Evolutionary conservation across 2,329 filamentous ascomycete species (phyloP), one percentile per base, ranked within the genome.

Genomic region (Plectosphaerella sp.): DNA sequence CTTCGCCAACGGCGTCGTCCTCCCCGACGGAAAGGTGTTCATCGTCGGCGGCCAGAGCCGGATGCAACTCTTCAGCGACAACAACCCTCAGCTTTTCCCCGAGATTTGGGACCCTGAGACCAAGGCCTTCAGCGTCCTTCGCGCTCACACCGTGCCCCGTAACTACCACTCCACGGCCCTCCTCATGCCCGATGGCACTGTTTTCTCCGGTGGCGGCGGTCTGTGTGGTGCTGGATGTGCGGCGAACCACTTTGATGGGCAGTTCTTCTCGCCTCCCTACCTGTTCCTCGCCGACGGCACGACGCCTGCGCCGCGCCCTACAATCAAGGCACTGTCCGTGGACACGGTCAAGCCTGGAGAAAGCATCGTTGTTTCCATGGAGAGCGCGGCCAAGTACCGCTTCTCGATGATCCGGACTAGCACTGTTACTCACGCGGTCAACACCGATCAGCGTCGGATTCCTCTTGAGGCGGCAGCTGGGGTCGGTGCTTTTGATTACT

Each of bases 371-470:
- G 62, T 63, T 48, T 53, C 48, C 25, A 62, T 65, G 10, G 36
- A 47, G 42, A 49, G 42, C 47, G 50, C 53, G 12, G 56, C 60
- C 1, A 12, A 66, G 36, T 60, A 59, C 35, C 61, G 60, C 3
- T 72, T 73, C 41, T 68, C 72, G 1, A 60, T 83, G 15, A 62
- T 84, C 25, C 69, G 80, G 5, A 70, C 73, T 45, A 74, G 78
- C 1, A 72, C 69, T 4, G 67, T 68, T 4, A 84, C 81, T 0
- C 80, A 83, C 60, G 73, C 77, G 2, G 72, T 83, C 47, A 79
- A 84, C 58, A 83, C 75, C 0, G 81, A 84, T 61, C 79, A 83
- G 66, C 64, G 81, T 18, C 72, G 80, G 8, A 68, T 84, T 47
- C 67, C 75, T 15, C 62, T 81, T 22, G 66, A 61, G 4, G 66